These are phyloP conservation scores for Globisporangium sylvaticum DNA, from an alignment of 352 stramenopile genomes.

Conservation along the genomic window DNA sequence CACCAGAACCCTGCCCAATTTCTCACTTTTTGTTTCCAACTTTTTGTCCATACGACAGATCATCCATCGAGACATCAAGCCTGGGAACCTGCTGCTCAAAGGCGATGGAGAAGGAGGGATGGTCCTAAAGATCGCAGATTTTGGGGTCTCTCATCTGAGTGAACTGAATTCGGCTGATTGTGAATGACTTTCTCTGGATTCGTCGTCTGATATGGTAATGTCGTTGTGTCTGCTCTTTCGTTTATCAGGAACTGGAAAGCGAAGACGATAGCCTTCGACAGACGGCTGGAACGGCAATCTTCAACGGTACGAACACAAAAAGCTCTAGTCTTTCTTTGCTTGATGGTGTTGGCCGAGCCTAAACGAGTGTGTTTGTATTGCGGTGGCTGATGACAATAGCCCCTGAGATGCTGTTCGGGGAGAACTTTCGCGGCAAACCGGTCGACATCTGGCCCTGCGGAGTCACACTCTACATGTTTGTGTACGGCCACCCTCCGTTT, in stretches of 20 bases:
- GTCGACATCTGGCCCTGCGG: constrained; percentile 95
- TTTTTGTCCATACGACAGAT: constrained; percentile 27
- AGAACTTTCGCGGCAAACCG: constrained; percentile 70
- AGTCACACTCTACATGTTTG: constrained; percentile 96
- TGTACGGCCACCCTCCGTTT: constrained; percentile 92
- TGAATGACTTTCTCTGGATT: neutral
- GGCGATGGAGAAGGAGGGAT: constrained; percentile 44
- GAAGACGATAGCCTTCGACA: constrained; percentile 71
- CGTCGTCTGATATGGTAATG: neutral
- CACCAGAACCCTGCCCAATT: neutral
- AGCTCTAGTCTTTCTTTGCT: neutral
- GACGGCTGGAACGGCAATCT: constrained; percentile 72
- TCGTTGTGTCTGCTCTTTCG: neutral
- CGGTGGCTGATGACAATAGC: constrained; percentile 20
- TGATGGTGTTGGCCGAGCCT: neutral
- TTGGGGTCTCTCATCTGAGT: constrained; percentile 72
- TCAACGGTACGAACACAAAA: constrained; percentile 41
- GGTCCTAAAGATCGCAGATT: constrained; percentile 80
- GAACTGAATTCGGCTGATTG: neutral
- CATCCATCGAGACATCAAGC: constrained; percentile 83
- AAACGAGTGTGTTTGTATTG: neutral
- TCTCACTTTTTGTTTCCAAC: neutral
- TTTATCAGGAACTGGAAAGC: constrained; percentile 57
- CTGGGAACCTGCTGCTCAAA: constrained; percentile 73
- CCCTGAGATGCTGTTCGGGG: constrained; percentile 76